These are phyloP conservation scores for Pulveroboletus sp. DNA, from an alignment of 1,284 basidiomycete species.

Conservation along the genomic window DNA sequence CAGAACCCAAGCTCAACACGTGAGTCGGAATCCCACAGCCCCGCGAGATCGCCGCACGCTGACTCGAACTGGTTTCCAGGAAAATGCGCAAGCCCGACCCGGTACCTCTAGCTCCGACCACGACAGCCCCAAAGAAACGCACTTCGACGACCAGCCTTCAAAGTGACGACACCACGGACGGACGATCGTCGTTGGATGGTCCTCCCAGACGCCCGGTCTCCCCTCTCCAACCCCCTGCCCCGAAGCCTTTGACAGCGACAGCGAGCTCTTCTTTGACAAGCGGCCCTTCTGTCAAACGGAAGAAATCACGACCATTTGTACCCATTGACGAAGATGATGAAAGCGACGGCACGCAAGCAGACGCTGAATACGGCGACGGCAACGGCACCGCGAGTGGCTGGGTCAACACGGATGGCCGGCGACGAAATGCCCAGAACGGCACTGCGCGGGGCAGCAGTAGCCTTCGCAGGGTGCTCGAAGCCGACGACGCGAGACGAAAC, in stretches of 20 bases:
- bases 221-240: slow-evolving; percentile 28
- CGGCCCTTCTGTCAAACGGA: slow-evolving; percentile 44
- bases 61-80: slow-evolving; percentile 41
- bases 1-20: slow-evolving; percentile 89
- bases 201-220: slow-evolving; percentile 21
- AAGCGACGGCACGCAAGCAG: slow-evolving; percentile 65
- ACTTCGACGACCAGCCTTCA: slow-evolving; percentile 30
- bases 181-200: slow-evolving; percentile 33
- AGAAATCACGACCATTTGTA: slow-evolving; percentile 51
- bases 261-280: slow-evolving; percentile 33
- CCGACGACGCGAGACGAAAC: slow-evolving; percentile 36
- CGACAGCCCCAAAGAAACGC: slow-evolving; percentile 35
- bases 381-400: slow-evolving; percentile 38
- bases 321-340: slow-evolving; percentile 51
- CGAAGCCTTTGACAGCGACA: slow-evolving; percentile 33
- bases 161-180: slow-evolving; percentile 30
- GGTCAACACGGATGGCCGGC: slow-evolving; percentile 60
- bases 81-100: slow-evolving; percentile 90
- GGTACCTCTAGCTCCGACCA: slow-evolving; percentile 37
- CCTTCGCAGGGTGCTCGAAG: slow-evolving; percentile 34
- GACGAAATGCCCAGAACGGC: slow-evolving; percentile 42
- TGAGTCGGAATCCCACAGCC: slow-evolving; percentile 43
- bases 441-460: slow-evolving; percentile 27
- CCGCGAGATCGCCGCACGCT: slow-evolving; percentile 11
- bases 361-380: slow-evolving; percentile 58